These are phyloP conservation scores for Vitis hybrid DNA, from an alignment of 177 flowering plant species.

Conservation along the genomic window DNA sequence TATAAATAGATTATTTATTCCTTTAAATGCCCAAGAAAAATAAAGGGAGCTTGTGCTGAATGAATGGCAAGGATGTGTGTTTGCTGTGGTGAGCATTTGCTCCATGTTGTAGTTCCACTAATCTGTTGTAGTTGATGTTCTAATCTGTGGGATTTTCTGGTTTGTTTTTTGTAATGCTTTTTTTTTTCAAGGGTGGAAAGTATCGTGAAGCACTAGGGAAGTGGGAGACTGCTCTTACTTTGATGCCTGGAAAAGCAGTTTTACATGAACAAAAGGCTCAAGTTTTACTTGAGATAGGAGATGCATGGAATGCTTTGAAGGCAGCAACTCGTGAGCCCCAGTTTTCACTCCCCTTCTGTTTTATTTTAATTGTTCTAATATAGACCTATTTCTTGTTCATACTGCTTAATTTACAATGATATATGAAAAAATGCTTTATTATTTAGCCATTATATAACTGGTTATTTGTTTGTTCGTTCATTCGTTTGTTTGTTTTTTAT, in stretches of 20 bases:
- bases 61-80: no score
- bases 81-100: no score
- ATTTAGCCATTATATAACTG: no score
- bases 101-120: no score
- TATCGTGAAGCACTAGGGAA: slow-evolving; percentile 81
- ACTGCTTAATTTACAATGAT: not conserved
- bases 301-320: slow-evolving; percentile 82
- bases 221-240: slow-evolving; percentile 86
- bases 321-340: slow-evolving; percentile 63
- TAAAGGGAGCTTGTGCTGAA: no score
- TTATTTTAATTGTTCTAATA: not conserved
- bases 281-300: slow-evolving; percentile 83
- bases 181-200: slow-evolving; percentile 61
- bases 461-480: no score
- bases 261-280: slow-evolving; percentile 94
- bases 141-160: not conserved
- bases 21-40: no score
- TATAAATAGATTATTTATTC: no score
- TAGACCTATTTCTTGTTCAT: not conserved
- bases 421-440: no score
- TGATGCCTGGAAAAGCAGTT: slow-evolving; percentile 67
- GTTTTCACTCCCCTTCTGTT: slow-evolving; percentile 3
- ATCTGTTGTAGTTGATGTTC: not conserved
- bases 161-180: not conserved
- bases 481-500: no score